A percentile compares a stretch with the other conserved stretches of the same genome.
Conservation (phyloP, 768 basidiomycete species). For the Suillus lakei region DNA sequence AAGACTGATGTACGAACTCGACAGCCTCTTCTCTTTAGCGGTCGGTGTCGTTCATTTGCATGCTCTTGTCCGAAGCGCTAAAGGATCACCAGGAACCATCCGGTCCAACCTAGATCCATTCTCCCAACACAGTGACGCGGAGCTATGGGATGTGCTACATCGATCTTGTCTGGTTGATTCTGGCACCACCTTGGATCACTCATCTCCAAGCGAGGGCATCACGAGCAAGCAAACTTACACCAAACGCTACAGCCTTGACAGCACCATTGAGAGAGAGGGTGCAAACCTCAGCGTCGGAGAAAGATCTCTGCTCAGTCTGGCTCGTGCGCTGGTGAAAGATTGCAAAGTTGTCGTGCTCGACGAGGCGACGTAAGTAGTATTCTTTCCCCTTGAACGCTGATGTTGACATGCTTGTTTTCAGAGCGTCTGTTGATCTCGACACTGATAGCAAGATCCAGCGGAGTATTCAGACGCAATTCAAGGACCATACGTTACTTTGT, state of each 20-base stretch:
- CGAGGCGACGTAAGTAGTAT: slow-evolving; percentile 40
- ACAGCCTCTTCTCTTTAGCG: slow-evolving; percentile 62
- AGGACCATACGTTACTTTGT: slow-evolving; percentile 54
- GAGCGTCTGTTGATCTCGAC: slow-evolving; percentile 43
- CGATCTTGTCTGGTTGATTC: slow-evolving; percentile 51
- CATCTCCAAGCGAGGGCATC: slow-evolving; percentile 22
- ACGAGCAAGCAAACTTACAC: slow-evolving; percentile 19
- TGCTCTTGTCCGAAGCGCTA: slow-evolving; percentile 16
- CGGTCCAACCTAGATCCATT: slow-evolving; percentile 64
- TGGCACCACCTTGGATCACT: slow-evolving; percentile 22
- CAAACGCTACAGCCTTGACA: slow-evolving; percentile 54
- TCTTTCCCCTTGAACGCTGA: slow-evolving; percentile 32
- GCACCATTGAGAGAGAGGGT: slow-evolving; percentile 54
- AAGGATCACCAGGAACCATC: slow-evolving; percentile 52
- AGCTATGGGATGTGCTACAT: too few relatives aligned
- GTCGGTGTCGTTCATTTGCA: slow-evolving; percentile 41
- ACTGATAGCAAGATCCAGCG: slow-evolving; percentile 61
- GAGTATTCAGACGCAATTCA: slow-evolving; percentile 46
- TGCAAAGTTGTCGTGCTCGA: too few relatives aligned
- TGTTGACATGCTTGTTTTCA: slow-evolving; percentile 21
- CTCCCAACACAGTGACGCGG: slow-evolving; percentile 63
- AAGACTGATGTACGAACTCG: slow-evolving; percentile 14
- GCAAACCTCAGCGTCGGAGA: too few relatives aligned
- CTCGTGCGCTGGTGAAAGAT: too few relatives aligned
- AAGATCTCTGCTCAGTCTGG: too few relatives aligned